Base-by-base conservation (phyloP, 192 early-diverging fungal genomes). In the Coemansia sp. region DNA sequence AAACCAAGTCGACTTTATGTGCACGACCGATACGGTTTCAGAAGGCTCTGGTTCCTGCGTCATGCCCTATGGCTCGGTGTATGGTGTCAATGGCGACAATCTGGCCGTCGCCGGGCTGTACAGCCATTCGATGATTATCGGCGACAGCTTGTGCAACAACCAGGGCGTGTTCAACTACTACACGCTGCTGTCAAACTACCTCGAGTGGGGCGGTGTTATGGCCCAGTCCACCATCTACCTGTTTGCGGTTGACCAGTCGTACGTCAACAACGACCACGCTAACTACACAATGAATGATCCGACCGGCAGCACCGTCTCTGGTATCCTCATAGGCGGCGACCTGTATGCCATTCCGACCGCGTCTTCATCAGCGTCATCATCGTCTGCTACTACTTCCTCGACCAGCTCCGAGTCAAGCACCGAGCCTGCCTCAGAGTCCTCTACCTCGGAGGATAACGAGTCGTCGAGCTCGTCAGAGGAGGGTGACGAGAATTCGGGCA, bases 191-290 rank as follows among this genome's bases (percentile, higher is more conserved):
- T 70, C 76, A 0, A 79, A 70, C 67, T 79, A 58, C 55, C 65
- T 79, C 33, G 76, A 79, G 54, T 79, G 76, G 76, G 76, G 71
- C 5, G 76, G 76, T 14, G 64, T 69, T 4, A 61, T 67, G n/a
- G 62, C 71, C 8, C 33, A 73, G 50, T 61, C 67, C 5, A 74
- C 76, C 48, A 71, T 79, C 32, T 79, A 79, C 42, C 64, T 79
- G 48, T 79, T 67, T 60, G 65, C 71, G 0, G 57, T 62, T 1
- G 65, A 79, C 43, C 43, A 50, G 25, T 70, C 36, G 29, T 79
- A 79, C 58, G 15, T 66, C 17, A 79, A 79, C 65, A 79, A 79
- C 59, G 49, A 70, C 38, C 42, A 66, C 36, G 61, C 76, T 23
- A 70, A 64, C 57, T 79, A 74, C 52, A 60, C 40, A 33, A 79